Evolutionary conservation across 169 alveolate genomes (phyloP), one percentile per base, ranked within the genome.

Genomic region (Cyclospora cayetanensis): DNA sequence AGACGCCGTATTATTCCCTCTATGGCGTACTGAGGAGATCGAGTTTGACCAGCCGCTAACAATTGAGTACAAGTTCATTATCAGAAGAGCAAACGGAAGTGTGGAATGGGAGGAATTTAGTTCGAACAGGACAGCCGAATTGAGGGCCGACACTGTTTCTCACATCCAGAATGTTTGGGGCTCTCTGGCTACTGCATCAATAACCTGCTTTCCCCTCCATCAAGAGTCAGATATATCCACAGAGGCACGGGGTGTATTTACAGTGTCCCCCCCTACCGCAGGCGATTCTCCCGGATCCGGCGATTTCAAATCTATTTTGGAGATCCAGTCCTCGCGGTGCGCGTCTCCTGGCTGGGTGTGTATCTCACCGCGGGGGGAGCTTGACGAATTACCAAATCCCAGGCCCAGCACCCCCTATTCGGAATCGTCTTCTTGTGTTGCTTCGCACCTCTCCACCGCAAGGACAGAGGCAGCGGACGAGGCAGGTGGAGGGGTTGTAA

Each of bases 61-160:
- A 9, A 27, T 93, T 11, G 96, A 94, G 70, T 94, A 93, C 85
- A 94, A 94, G 79, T 90, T 89, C 77, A 39, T 94, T 31, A 86
- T 94, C 27, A 39, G 76, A 15, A 77, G 88, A 18, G 93, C 91
- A 22, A 29, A 18, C 2, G 65, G 91, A 29, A 84, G 46, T 4
- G 46, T 94, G 29, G 66, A 55, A 27, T 94, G 96, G 96, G 96
- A 94, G 53, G 95, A 92, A 31, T 84, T 90, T 41, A 20, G 70
- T 31, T 87, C 84, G 29, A 94, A 94, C 76, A 91, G 96, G 34
- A 90, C 42, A 39, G 84, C 93, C 39, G 60, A 46, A 20, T n/a
- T 94, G 22, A 82, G 74, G 29, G 93, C 93, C 35, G 85, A 83
- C 53, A 60, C 88, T 1, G 50, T 66, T 34, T 90, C 90, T 12